phyloP scores from a whole-genome alignment of 352 stramenopile genomes.

The Albugo laibachii region DNA sequence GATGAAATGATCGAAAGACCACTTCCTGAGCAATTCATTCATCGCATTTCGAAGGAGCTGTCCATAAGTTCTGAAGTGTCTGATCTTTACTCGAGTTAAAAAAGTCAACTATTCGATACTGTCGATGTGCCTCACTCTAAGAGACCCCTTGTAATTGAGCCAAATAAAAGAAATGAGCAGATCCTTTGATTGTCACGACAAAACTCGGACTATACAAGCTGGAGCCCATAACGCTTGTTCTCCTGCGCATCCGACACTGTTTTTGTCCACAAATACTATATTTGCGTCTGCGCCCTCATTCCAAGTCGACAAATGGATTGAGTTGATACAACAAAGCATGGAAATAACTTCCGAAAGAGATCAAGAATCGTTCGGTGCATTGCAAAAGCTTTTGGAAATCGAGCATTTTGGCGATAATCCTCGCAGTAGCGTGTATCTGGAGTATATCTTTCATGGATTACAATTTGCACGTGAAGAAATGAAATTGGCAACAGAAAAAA shows the following conservation, averaged over 20 bases:
- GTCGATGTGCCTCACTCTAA: slow-evolving; percentile 6
- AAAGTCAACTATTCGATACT: not conserved
- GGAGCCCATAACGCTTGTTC: not conserved
- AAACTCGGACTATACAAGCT: not conserved
- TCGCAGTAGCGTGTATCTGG: slow-evolving; percentile 22
- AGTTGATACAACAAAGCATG: not conserved
- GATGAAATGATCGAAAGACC: slow-evolving; percentile 89
- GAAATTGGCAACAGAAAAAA: slow-evolving; percentile 13
- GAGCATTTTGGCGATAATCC: slow-evolving; percentile 28
- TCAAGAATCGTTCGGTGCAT: not conserved
- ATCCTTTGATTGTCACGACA: not conserved
- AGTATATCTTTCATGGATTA: slow-evolving; percentile 46
- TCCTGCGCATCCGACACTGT: not conserved
- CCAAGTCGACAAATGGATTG: not conserved
- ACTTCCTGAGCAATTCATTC: slow-evolving; percentile 95
- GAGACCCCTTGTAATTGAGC: not conserved
- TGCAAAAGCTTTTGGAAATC: slow-evolving; percentile 22
- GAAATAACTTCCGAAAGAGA: too few species aligned
- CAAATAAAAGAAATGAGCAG: not conserved
- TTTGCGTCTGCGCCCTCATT: not conserved
- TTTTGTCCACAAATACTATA: not conserved
- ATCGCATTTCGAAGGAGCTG: slow-evolving; percentile 78
- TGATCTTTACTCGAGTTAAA: slow-evolving; percentile 85
- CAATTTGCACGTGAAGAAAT: slow-evolving; percentile 36
- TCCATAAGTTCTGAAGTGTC: slow-evolving; percentile 84